Evolutionary conservation across 345 rosid genomes (phyloP), one percentile per base, ranked within the genome.

Genomic region (Stellera chamaejasme): DNA sequence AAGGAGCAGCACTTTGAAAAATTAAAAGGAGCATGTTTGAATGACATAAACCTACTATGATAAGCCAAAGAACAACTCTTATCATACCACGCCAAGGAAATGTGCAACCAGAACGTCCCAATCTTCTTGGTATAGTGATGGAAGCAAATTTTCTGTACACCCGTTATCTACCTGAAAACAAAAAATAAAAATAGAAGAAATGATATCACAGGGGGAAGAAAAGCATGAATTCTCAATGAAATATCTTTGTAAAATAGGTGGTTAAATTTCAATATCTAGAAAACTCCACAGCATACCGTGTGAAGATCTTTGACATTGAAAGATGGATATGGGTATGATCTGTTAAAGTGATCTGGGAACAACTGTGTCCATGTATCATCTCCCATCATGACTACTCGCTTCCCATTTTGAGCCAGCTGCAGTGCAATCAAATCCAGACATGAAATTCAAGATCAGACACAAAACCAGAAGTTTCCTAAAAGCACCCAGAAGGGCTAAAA

Each of bases 101-200:
- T 92, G 98, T 0, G 96, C 94, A 69, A 92, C 82, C 23, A 92
- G 94, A 55, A 89, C 97, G 71, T 89, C 96, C 97, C 97, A 92
- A 61, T 92, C 91, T 58, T 87, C 83, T 68, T 84, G 43, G 57
- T 78, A 73, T 41, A 89, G 72, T 13, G 94, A 69, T 13, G 97
- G 96, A 52, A 88, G 59, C 46, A 92, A 69, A 56, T 88, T 81
- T 41, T 89, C 89, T 48, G 81, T 78, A 79, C 99, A 92, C 67
- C 99, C 99, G 43, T 84, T 81, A 63, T 88, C 97, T 45, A 89
- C 99, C 97, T 92, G 73, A 47, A 62, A 60, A 13, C 60, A 3
- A 63, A 11, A 57, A 1, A 26, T 27, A 32, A 26, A 63, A 11
- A 57, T 1, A 26, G 39, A 32, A 26, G 13, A 43, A 25, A 23